These are phyloP conservation scores for Aureobasidium musti DNA, from an alignment of 2,329 filamentous ascomycete genomes.

Conservation along the genomic window DNA sequence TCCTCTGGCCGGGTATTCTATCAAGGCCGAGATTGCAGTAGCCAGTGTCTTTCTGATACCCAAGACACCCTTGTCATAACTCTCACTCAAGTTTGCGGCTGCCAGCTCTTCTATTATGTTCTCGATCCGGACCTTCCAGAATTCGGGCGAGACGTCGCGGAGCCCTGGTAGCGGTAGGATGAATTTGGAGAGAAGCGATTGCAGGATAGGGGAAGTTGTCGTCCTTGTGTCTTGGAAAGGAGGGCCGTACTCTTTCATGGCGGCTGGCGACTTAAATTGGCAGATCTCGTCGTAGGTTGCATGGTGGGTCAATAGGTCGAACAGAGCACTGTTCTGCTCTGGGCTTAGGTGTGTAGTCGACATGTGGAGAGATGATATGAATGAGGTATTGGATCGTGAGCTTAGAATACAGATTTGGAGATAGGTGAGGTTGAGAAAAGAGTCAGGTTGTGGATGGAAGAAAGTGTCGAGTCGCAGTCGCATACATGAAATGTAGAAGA, in stretches of 20 bases:
- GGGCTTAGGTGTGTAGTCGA: conserved; percentile 33
- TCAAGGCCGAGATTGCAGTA: conserved; percentile 67
- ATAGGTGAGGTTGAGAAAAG: not conserved
- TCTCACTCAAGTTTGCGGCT: conserved; percentile 72
- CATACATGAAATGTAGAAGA: conserved; percentile 2
- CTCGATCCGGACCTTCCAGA: conserved; percentile 65
- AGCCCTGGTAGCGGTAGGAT: conserved; percentile 67
- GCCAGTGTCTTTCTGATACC: conserved; percentile 74
- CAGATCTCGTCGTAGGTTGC: conserved; percentile 67
- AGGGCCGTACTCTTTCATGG: conserved; percentile 68
- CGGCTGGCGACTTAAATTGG: conserved; percentile 65
- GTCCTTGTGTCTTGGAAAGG: conserved; percentile 60
- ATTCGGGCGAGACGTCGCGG: conserved; percentile 61
- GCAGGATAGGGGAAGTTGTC: conserved; percentile 64
- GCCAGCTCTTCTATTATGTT: conserved; percentile 63
- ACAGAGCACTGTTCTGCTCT: conserved; percentile 53
- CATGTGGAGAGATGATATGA: not conserved
- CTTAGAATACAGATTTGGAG: not conserved
- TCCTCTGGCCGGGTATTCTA: conserved; percentile 69
- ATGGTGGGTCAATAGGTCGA: conserved; percentile 58
- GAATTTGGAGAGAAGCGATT: conserved; percentile 66
- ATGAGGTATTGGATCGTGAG: not conserved
- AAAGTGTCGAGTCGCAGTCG: conserved; percentile 6
- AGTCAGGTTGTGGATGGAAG: not conserved
- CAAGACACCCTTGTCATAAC: conserved; percentile 75